These are phyloP conservation scores for Aspergillus sp. DNA, from an alignment of 2,329 filamentous ascomycete genomes.

Conservation along the genomic window DNA sequence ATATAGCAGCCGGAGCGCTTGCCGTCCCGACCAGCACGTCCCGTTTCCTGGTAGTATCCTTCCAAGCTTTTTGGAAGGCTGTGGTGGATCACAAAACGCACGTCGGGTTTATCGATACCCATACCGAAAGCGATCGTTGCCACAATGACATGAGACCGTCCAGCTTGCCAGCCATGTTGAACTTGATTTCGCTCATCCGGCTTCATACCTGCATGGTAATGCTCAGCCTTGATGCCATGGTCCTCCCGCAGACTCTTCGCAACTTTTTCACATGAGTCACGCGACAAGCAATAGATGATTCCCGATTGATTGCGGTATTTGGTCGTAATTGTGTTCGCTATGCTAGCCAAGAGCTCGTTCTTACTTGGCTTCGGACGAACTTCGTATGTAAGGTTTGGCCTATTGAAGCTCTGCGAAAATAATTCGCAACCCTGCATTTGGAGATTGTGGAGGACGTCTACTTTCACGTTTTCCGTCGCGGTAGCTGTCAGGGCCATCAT, in stretches of 20 bases:
- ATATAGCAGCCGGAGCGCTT: conserved; percentile 84
- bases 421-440: conserved; percentile 73
- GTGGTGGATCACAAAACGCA: conserved; percentile 94
- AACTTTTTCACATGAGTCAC: conserved; percentile 77
- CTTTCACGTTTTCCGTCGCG: conserved; percentile 86
- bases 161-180: conserved; percentile 79
- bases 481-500: conserved; percentile 95
- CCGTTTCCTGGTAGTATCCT: conserved; percentile 98
- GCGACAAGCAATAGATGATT: conserved; percentile 89
- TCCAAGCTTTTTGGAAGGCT: conserved; percentile 91
- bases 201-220: conserved; percentile 82
- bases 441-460: conserved; percentile 90
- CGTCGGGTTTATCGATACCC: conserved; percentile 98
- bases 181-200: conserved; percentile 65
- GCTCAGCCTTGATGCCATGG: conserved; percentile 67
- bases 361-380: conserved; percentile 69
- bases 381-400: conserved; percentile 91
- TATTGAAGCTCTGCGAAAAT: conserved; percentile 92
- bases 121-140: conserved; percentile 98
- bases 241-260: conserved; percentile 63
- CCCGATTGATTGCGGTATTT: conserved; percentile 72
- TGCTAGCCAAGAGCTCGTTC: conserved; percentile 51
- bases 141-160: conserved; percentile 81
- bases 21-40: conserved; percentile 88
- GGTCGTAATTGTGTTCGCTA: conserved; percentile 60